Conservation (phyloP, 164 flowering plant genomes). For the grape (Vitis vinifera) region DNA sequence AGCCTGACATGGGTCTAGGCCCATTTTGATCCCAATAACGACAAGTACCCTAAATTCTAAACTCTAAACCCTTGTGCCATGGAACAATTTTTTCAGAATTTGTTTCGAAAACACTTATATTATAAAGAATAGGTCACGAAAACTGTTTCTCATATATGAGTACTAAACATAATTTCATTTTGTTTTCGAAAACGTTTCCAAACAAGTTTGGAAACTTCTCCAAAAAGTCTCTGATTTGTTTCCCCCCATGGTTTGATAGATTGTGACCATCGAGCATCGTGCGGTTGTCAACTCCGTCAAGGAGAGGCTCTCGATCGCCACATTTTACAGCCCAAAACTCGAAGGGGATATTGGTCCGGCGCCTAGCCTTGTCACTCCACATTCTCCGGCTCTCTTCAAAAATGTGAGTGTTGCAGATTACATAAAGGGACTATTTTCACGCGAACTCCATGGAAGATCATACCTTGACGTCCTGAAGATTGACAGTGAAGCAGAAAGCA, state of each 20-base stretch:
- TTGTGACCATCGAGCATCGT: conserved; percentile 32
- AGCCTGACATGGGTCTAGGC: no score
- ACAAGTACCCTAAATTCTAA: no score
- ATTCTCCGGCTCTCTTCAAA: conserved; percentile 26
- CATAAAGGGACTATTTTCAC: conserved; percentile 12
- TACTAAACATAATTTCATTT: no score
- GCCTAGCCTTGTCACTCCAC: conserved; percentile 17
- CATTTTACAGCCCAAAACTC: conserved; percentile 19
- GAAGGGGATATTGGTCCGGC: conserved; percentile 29
- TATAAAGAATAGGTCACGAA: no score
- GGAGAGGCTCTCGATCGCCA: conserved; percentile 35
- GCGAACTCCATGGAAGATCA: conserved; percentile 24
- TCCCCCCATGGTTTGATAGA: conserved; percentile 11
- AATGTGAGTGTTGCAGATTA: conserved; percentile 18
- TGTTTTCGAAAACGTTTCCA: no score
- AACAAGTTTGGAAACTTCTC: no score
- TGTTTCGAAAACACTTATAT: no score
- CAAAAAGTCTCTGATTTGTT: no score
- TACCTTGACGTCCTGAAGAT: conserved; percentile 26
- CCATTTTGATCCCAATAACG: no score
- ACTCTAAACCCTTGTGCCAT: no score
- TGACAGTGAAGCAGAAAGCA: neutral
- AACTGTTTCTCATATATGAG: no score
- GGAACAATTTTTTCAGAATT: no score
- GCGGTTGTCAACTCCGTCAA: conserved; percentile 23